Evolutionary conservation across 2,329 filamentous ascomycete genomes (phyloP).

Genomic region (Colletotrichum godetiae): DNA sequence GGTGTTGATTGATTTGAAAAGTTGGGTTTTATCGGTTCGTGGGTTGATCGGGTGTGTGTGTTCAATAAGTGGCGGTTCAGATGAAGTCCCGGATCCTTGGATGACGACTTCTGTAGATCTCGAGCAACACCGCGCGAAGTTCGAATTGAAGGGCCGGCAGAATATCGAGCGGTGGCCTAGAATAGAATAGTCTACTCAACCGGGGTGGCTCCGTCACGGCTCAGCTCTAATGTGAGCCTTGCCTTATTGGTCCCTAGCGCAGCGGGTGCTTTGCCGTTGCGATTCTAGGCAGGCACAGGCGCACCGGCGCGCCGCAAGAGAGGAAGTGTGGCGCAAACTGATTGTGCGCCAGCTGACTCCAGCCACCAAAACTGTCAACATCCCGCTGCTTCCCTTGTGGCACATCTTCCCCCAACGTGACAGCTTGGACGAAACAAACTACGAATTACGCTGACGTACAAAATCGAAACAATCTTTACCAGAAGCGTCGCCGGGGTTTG

Average conservation of each 20-base stretch:
- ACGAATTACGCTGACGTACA: neutral
- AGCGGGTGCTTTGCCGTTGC: neutral
- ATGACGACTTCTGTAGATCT: neutral
- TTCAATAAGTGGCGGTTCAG: neutral
- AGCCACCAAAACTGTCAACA: neutral
- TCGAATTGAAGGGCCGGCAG: constrained; percentile 8
- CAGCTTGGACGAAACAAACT: neutral
- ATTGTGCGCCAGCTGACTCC: neutral
- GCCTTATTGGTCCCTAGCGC: neutral
- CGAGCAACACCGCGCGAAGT: neutral
- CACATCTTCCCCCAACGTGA: neutral
- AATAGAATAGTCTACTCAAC: neutral
- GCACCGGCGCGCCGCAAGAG: too few relatives aligned
- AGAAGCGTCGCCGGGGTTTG: neutral
- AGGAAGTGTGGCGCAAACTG: constrained; percentile 1
- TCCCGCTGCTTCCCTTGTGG: neutral
- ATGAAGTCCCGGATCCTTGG: neutral
- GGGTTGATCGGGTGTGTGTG: neutral
- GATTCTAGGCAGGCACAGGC: neutral
- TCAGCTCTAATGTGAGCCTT: neutral
- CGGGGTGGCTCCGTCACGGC: neutral
- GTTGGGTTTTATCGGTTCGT: too few relatives aligned
- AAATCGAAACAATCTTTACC: neutral
- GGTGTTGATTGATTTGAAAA: neutral
- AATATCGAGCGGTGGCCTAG: constrained; percentile 6